Percentiles rank a stretch among this genome's conserved stretches.
These are phyloP conservation scores for Pythium grandisporangium DNA, from an alignment of 352 stramenopile species.

Conservation along the genomic window DNA sequence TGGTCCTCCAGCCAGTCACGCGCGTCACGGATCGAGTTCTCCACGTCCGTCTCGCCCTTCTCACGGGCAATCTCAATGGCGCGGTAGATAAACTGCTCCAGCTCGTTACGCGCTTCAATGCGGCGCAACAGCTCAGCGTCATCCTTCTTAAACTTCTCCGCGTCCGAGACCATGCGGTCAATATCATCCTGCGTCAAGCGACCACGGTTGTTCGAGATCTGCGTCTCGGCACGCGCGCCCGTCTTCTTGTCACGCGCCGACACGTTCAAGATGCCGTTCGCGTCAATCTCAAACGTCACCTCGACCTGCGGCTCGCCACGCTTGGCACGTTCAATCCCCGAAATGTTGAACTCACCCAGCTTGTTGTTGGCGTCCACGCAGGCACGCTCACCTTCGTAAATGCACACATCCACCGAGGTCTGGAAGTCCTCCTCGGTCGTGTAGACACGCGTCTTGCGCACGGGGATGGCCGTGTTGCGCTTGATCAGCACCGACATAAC, in stretches of 20 bases:
- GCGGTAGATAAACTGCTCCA: conserved; percentile 34
- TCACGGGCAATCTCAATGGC: conserved; percentile 24
- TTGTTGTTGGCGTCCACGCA: conserved; percentile 81
- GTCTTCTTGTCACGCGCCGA: conserved; percentile 61
- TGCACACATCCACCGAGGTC: conserved; percentile 59
- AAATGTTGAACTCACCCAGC: conserved; percentile 81
- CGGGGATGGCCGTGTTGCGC: conserved; percentile 69
- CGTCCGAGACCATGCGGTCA: conserved; percentile 34
- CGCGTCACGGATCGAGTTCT: conserved; percentile 55
- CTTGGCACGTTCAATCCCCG: conserved; percentile 61
- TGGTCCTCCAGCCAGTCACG: conserved; percentile 65
- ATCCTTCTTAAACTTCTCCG: conserved; percentile 37
- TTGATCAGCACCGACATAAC: conserved; percentile 76
- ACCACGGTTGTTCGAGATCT: conserved; percentile 31
- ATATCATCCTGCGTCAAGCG: conserved; percentile 32
- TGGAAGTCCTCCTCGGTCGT: conserved; percentile 37
- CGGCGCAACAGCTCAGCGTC: conserved; percentile 28
- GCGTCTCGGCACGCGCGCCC: conserved; percentile 24
- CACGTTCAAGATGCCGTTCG: conserved; percentile 83
- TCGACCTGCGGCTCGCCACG: conserved; percentile 77
- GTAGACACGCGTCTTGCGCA: conserved; percentile 38
- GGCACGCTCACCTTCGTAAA: conserved; percentile 72
- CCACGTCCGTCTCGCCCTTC: conserved; percentile 24
- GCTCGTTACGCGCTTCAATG: conserved; percentile 34
- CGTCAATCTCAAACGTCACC: conserved; percentile 33